Percentiles rank a stretch among this genome's conserved stretches.
Evolutionary conservation across 2,329 filamentous ascomycete species (phyloP).

Genomic region (Colletotrichum spaethianum): DNA sequence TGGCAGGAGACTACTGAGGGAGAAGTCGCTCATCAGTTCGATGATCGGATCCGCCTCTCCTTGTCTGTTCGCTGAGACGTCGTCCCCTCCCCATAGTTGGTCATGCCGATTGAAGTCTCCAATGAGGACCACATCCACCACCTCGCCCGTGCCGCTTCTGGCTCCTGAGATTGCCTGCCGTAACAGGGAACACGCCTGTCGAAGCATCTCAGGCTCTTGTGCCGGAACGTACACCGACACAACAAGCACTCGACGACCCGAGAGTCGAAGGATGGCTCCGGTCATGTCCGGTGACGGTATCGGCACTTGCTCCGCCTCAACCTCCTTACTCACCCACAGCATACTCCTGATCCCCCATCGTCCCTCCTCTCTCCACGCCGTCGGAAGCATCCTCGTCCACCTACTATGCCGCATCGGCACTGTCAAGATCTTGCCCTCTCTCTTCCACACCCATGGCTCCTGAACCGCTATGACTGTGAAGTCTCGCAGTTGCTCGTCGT

Average conservation of each 20-base stretch:
- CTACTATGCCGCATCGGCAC: too few relatives aligned
- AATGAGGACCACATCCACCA: constrained; percentile 23
- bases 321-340: too few relatives aligned
- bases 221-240: constrained; percentile 1
- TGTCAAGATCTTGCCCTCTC: too few relatives aligned
- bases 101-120: constrained; percentile 44
- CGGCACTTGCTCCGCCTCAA: not conserved
- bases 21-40: constrained; percentile 52
- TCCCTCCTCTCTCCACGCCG: too few relatives aligned
- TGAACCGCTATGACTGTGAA: too few relatives aligned
- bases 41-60: constrained; percentile 54
- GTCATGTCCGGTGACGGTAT: not conserved
- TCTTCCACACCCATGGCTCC: too few relatives aligned
- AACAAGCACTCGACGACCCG: not conserved
- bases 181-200: not conserved
- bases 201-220: constrained; percentile 2
- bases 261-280: not conserved
- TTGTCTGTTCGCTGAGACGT: constrained; percentile 45
- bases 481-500: too few relatives aligned
- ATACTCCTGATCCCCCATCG: too few relatives aligned
- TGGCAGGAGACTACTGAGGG: constrained; percentile 51
- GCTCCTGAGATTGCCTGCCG: not conserved
- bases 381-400: too few relatives aligned
- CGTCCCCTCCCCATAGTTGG: constrained; percentile 44
- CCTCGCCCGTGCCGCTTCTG: not conserved